Percentiles rank a stretch among this genome's conserved stretches.
phyloP scores from a whole-genome alignment of 495 filamentous ascomycete genomes.

The Entonaema liquescens region DNA sequence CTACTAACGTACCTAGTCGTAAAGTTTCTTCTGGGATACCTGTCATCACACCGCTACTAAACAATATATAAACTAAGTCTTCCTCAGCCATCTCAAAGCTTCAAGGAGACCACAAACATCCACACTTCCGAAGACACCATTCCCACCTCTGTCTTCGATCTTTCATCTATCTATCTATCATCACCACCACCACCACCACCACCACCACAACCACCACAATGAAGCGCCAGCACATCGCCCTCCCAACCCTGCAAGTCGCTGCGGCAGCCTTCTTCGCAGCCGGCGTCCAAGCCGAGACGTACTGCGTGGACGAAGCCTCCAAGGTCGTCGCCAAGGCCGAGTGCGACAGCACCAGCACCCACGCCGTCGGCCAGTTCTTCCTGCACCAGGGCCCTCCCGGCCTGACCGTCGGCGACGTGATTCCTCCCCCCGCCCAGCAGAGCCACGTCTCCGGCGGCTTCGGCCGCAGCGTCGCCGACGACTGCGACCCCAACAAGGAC shows the following conservation, averaged over 20 bases:
- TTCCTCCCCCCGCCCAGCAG: neutral
- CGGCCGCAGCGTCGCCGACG: neutral
- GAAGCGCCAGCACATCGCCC: constrained; percentile 6
- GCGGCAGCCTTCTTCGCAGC: constrained; percentile 5
- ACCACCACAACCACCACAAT: neutral
- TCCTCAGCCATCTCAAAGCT: neutral
- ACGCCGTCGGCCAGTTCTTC: neutral
- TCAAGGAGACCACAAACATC: neutral
- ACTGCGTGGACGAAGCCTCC: neutral
- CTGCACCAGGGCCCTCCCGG: neutral
- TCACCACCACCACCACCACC: too few relatives aligned
- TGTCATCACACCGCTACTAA: neutral
- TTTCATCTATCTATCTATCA: neutral
- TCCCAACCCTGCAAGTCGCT: neutral
- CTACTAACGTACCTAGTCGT: neutral
- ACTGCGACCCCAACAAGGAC: neutral
- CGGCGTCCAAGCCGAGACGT: neutral
- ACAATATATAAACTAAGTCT: neutral
- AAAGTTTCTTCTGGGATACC: neutral
- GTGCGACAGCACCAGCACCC: neutral
- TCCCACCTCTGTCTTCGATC: neutral
- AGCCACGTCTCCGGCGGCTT: constrained; percentile 1
- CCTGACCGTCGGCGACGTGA: neutral
- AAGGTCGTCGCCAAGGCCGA: neutral
- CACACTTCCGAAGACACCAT: neutral